Evolutionary conservation across 805 yeast species (phyloP).

Genomic region (Monosporozyma aquatica): DNA sequence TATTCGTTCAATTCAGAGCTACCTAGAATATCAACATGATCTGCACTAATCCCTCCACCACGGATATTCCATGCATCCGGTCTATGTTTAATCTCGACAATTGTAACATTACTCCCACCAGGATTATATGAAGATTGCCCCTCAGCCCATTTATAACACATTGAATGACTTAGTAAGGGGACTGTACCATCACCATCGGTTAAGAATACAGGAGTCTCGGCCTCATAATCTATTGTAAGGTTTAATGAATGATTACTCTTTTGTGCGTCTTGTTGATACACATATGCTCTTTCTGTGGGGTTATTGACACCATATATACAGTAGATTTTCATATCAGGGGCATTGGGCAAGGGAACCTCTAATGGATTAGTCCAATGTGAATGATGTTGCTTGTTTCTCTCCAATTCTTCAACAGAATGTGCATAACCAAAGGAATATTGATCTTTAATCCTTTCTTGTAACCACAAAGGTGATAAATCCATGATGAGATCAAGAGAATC

Average conservation of each 20-base stretch:
- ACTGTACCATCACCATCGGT: conserved; percentile 97
- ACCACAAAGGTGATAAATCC: conserved; percentile 70
- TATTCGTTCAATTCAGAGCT: conserved; percentile 87
- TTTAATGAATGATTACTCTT: conserved; percentile 50
- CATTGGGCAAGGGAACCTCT: conserved; percentile 84
- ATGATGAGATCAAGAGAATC: conserved; percentile 61
- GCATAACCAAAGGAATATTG: conserved; percentile 80
- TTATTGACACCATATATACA: conserved; percentile 96
- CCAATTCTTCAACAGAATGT: conserved; percentile 46
- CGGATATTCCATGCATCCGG: conserved; percentile 91
- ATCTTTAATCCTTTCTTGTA: conserved; percentile 48
- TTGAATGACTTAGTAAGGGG: conserved; percentile 73
- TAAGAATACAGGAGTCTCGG: conserved; percentile 56
- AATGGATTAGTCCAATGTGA: conserved; percentile 91
- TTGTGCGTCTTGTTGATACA: conserved; percentile 54
- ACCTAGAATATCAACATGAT: conserved; percentile 94
- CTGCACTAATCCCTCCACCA: conserved; percentile 97
- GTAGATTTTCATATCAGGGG: conserved; percentile 82
- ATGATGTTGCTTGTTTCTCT: conserved; percentile 56
- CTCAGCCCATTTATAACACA: conserved; percentile 87
- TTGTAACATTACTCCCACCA: conserved; percentile 56
- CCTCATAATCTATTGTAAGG: conserved; percentile 61
- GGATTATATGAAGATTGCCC: conserved; percentile 66
- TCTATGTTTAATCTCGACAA: conserved; percentile 87
- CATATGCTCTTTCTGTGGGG: conserved; percentile 90